A percentile compares a stretch with the other conserved stretches of the same genome.
Conservation (phyloP, 2,329 filamentous ascomycete genomes). For the Venturia nashicola region DNA sequence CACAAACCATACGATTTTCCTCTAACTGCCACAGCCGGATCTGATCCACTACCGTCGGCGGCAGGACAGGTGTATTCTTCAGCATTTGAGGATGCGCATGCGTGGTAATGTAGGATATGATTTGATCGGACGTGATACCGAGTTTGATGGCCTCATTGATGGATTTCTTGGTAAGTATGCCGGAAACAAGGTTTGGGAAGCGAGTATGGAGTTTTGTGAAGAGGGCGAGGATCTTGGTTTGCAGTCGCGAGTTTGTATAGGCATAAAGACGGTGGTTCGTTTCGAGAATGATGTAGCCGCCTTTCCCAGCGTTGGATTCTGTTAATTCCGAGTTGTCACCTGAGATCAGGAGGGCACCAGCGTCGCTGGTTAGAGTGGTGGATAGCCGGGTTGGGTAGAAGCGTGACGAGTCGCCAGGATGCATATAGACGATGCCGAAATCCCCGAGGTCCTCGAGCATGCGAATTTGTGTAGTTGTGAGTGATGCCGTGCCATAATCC, state of each 20-base stretch:
- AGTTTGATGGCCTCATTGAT: constrained; percentile 76
- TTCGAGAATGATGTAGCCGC: constrained; percentile 85
- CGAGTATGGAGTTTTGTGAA: constrained; percentile 82
- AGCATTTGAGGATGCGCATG: constrained; percentile 95
- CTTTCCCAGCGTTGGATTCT: constrained; percentile 21
- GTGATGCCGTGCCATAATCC: constrained; percentile 75
- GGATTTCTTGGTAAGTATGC: constrained; percentile 78
- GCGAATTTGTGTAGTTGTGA: constrained; percentile 69
- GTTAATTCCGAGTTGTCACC: constrained; percentile 32
- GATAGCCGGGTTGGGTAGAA: constrained; percentile 90
- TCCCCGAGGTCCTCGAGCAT: constrained; percentile 87
- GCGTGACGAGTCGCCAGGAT: constrained; percentile 29
- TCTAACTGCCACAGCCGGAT: constrained; percentile 97
- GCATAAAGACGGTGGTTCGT: constrained; percentile 97
- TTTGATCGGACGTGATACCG: constrained; percentile 90
- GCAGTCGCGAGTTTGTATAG: constrained; percentile 85
- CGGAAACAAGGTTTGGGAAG: constrained; percentile 88
- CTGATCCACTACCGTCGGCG: constrained; percentile 93
- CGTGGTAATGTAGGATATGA: constrained; percentile 81
- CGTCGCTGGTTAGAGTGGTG: constrained; percentile 77
- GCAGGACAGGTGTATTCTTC: constrained; percentile 63
- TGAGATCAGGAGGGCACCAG: constrained; percentile 55
- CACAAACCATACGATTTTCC: constrained; percentile 83
- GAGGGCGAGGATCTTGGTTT: constrained; percentile 85
- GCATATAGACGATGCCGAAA: constrained; percentile 78